Evolutionary conservation across 768 basidiomycete genomes (phyloP).

Genomic region (Artomyces pyxidatus): DNA sequence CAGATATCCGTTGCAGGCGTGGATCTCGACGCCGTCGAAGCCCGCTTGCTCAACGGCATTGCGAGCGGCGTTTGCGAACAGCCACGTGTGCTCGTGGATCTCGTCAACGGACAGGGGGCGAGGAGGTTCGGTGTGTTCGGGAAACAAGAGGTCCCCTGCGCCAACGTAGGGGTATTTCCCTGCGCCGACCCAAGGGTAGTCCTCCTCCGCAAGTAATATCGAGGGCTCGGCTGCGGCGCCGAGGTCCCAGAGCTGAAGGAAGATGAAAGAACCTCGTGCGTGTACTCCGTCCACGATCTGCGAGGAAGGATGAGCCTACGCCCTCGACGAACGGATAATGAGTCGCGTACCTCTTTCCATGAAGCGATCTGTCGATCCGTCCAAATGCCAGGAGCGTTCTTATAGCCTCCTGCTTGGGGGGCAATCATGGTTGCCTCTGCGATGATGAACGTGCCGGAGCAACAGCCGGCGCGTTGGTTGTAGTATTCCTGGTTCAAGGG

Average conservation of each 20-base stretch:
- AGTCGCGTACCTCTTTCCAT: constrained; percentile 6
- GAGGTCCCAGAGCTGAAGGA: constrained; percentile 30
- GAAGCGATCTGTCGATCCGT: neutral
- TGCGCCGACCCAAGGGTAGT: no score
- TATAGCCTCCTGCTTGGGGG: constrained; percentile 19
- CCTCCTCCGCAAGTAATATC: constrained; percentile 2
- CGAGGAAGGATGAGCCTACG: neutral
- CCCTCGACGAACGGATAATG: no score
- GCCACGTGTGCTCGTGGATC: constrained; percentile 14
- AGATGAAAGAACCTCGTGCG: constrained; percentile 26
- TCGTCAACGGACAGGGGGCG: constrained; percentile 16
- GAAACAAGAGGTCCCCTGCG: neutral
- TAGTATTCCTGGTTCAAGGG: constrained; percentile 6
- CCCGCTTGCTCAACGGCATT: constrained; percentile 24
- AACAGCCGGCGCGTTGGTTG: constrained; percentile 3
- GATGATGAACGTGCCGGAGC: constrained; percentile 21
- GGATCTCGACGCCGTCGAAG: constrained; percentile 23
- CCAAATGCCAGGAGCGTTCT: constrained; percentile 26
- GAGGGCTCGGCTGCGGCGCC: constrained; percentile 20
- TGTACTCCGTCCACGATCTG: constrained; percentile 29
- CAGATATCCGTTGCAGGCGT: constrained; percentile 24
- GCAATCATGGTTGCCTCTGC: constrained; percentile 28
- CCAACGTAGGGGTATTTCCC: neutral
- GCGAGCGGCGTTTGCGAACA: constrained; percentile 24
- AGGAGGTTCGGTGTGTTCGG: neutral